Evolutionary conservation across 805 yeast genomes (phyloP), one percentile per base, ranked within the genome.

Genomic region (Kodamaea hsintzibuensis): DNA sequence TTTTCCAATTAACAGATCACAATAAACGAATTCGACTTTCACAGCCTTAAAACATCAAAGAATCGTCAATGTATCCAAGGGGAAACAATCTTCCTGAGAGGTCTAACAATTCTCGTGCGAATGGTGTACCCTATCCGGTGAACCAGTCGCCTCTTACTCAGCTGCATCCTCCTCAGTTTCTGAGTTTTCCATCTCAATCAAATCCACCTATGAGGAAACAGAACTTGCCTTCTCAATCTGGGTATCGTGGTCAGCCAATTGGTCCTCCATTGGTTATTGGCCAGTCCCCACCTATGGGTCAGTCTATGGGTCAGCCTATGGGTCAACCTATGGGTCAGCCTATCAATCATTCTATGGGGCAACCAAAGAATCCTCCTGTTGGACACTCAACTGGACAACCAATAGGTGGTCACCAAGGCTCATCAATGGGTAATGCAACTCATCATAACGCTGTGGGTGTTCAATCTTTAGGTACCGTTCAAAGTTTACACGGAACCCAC

Each of bases 1-100:
- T 19, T 40, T 40, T 40, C 19, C 44, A 40, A 40, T 40, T 40
- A 40, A 40, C 44, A 40, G 44, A 40, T 40, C 44, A 40, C 44
- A 16, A 16, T 40, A 16, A 40, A 40, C 44, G 44, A 40, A 17
- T 22, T 22, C 19, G 13, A 38, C 17, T 7, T 13, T 14, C 44
- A 14, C 17, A 40, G n/a, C 17, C 44, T 12, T 40, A 17, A 14
- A 17, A 13, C 25, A 40, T 9, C 17, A 40, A 12, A 2, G 19
- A 16, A 16, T 40, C 44, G 19, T 16, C 44, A 38, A 38, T 40
- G 44, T 40, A 40, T 40, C 44, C 44, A 12, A 4, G 25, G 44
- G 44, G 25, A 16, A 40, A 40, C 44, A 4, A 40, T 16, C n/a
- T 17, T 2, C 44, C 44, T 13, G 44, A 40, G 16, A 40, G 44